Conservation (phyloP, 176 grass and related monocot genomes). For the Oryza officinalis region DNA sequence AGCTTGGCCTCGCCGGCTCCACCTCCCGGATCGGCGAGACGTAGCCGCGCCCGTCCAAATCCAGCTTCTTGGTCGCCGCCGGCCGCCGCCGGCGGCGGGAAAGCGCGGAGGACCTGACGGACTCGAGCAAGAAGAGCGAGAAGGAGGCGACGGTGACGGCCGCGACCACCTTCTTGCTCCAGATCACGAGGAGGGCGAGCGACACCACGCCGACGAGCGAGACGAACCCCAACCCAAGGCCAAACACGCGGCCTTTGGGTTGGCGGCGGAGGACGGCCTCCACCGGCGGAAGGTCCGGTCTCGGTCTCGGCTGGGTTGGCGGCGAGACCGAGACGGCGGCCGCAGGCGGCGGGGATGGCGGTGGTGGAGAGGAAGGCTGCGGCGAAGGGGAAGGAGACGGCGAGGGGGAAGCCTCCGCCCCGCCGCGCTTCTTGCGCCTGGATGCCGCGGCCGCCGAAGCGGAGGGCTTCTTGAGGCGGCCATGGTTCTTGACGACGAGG, state of each 20-base stretch:
- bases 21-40: slow-evolving; percentile 78
- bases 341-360: not conserved
- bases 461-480: slow-evolving; percentile 65
- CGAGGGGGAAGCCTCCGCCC: not conserved
- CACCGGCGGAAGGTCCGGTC: not conserved
- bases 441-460: slow-evolving; percentile 7
- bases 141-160: slow-evolving; percentile 58
- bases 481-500: slow-evolving; percentile 86
- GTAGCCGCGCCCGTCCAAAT: slow-evolving; percentile 41
- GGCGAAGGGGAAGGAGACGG: not conserved
- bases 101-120: slow-evolving; percentile 27
- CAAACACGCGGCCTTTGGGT: not conserved
- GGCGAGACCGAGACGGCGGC: not conserved
- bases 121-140: slow-evolving; percentile 65
- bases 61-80: slow-evolving; percentile 1
- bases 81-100: slow-evolving; percentile 17
- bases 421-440: slow-evolving; percentile 45
- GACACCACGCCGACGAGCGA: slow-evolving; percentile 52
- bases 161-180: slow-evolving; percentile 72
- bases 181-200: slow-evolving; percentile 68
- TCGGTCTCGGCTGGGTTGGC: not conserved
- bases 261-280: not conserved
- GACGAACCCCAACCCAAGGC: slow-evolving; percentile 51
- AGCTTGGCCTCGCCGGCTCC: slow-evolving; percentile 33
- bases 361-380: not conserved